Percentiles rank a stretch among this genome's conserved stretches.
Conservation (phyloP, 192 early-diverging fungal species). For the Podila clonocystis region DNA sequence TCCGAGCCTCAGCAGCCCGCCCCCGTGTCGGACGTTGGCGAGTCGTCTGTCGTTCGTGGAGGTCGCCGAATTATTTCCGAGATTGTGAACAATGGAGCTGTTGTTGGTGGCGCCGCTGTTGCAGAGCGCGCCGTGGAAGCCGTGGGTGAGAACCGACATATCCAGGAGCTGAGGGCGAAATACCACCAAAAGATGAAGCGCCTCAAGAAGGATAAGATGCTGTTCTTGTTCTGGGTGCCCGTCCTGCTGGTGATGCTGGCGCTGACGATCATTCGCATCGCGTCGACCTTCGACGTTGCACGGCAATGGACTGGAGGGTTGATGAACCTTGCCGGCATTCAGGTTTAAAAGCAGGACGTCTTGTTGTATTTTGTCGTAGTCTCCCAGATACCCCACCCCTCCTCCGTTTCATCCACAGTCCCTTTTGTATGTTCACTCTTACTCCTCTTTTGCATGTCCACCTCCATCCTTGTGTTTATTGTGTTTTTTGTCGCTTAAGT, state of each 20-base stretch:
- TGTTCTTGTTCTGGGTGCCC: slow-evolving; percentile 70
- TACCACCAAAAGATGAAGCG: slow-evolving; percentile 52
- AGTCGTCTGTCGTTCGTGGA: slow-evolving; percentile 39
- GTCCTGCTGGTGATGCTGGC: slow-evolving; percentile 54
- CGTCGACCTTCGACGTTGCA: slow-evolving; percentile 47
- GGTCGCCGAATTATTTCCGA: slow-evolving; percentile 45
- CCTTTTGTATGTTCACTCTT: too few species aligned
- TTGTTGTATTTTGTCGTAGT: too few species aligned
- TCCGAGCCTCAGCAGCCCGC: slow-evolving; percentile 16
- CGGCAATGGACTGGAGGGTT: slow-evolving; percentile 48
- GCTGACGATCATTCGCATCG: slow-evolving; percentile 40
- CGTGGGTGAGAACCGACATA: slow-evolving; percentile 42
- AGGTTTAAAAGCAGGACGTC: slow-evolving; percentile 14
- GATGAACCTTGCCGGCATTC: slow-evolving; percentile 44
- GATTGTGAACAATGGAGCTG: slow-evolving; percentile 49
- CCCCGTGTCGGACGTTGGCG: slow-evolving; percentile 14
- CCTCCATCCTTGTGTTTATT: too few species aligned
- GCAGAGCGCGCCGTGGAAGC: slow-evolving; percentile 46
- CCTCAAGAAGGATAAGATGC: slow-evolving; percentile 60
- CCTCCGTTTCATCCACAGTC: too few species aligned
- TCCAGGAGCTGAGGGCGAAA: slow-evolving; percentile 35
- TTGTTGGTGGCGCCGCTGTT: slow-evolving; percentile 44
- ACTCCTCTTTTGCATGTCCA: too few species aligned
- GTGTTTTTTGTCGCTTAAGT: too few species aligned
- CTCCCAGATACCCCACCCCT: too few species aligned